Evolutionary conservation across 2,329 filamentous ascomycete species (phyloP), one percentile per base, ranked within the genome.

Genomic region (Monilinia fructicola): DNA sequence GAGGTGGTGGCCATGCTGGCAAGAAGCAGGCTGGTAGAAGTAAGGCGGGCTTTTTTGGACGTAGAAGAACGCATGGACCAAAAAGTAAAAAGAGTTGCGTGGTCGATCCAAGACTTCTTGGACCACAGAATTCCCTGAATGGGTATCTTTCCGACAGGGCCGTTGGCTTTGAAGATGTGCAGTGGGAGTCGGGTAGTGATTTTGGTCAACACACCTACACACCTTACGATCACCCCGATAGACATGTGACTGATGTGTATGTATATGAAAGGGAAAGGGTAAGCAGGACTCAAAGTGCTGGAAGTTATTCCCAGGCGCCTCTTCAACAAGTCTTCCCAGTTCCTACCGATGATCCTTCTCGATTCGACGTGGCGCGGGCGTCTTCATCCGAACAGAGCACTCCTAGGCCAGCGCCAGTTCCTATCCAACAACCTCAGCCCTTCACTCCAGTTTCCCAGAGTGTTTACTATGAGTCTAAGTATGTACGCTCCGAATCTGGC

Each of bases 341-440:
- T 42, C 85, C 88, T 5, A 88, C 88, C 0, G 83, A 83, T 3
- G 90, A 93, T 70, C 86, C 87, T 9, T 81, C 78, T 26, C 81
- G 79, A 35, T 89, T 89, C 71, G 88, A 91, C 70, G 84, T 82
- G 59, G 79, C 78, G 35, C 81, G 82, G 42, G 80, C 79, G 28
- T 85, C 86, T 48, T 74, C 81, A n/a, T 76, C 81, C 18, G 81
- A 81, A 67, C 77, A 66, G n/a, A 46, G 42, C n/a, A 78, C 77
- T 23, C 75, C 78, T 21, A 82, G 85, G 53, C 85, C 88, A 6
- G 85, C 81, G 7, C 82, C 86, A 0, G 83, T 92, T 42, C 87
- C 88, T 14, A 82, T 97, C n/a, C 90, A 95, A 76, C 92, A 96
- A 73, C 93, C 93, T 2, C 89, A 93, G 72, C 93, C 93, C 2